A percentile compares a stretch with the other conserved stretches of the same genome.
Conservation (phyloP, 2,329 filamentous ascomycete species). For the Cercospora sesami region DNA sequence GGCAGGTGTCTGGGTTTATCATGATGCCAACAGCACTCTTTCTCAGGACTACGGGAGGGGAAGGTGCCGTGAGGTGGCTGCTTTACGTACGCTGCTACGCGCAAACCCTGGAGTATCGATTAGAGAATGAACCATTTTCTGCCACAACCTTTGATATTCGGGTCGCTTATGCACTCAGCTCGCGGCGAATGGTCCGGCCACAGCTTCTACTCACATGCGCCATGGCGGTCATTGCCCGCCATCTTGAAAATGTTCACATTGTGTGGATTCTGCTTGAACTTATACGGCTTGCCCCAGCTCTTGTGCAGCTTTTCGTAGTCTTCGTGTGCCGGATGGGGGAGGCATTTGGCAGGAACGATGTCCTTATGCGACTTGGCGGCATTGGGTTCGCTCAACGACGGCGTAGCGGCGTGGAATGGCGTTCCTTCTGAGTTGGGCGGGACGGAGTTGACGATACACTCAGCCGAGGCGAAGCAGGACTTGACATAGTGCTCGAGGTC, state of each 20-base stretch:
- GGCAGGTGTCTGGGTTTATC: background rate
- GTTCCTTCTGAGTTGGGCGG: slow-evolving; percentile 57
- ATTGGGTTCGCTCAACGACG: slow-evolving; percentile 59
- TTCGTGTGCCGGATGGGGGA: slow-evolving; percentile 51
- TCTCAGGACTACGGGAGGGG: background rate
- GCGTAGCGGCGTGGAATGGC: slow-evolving; percentile 49
- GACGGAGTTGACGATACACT: slow-evolving; percentile 74
- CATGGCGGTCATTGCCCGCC: slow-evolving; percentile 70
- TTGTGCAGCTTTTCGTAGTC: slow-evolving; percentile 66
- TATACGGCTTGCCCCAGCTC: slow-evolving; percentile 82
- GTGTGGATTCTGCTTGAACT: slow-evolving; percentile 73
- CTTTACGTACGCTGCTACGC: slow-evolving; percentile 63
- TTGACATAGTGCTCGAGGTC: slow-evolving; percentile 45
- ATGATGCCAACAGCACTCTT: background rate
- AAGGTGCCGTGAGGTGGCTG: background rate
- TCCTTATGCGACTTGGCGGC: slow-evolving; percentile 53
- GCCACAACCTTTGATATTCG: background rate
- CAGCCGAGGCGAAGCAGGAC: slow-evolving; percentile 55
- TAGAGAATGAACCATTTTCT: background rate
- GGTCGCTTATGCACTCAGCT: background rate
- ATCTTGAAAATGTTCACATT: slow-evolving; percentile 79
- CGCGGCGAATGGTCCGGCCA: background rate
- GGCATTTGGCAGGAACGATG: slow-evolving; percentile 54
- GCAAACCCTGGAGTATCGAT: slow-evolving; percentile 64
- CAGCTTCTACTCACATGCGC: background rate